Base-by-base conservation (phyloP, 2,329 filamentous ascomycete genomes). In the Fusarium anguioides region DNA sequence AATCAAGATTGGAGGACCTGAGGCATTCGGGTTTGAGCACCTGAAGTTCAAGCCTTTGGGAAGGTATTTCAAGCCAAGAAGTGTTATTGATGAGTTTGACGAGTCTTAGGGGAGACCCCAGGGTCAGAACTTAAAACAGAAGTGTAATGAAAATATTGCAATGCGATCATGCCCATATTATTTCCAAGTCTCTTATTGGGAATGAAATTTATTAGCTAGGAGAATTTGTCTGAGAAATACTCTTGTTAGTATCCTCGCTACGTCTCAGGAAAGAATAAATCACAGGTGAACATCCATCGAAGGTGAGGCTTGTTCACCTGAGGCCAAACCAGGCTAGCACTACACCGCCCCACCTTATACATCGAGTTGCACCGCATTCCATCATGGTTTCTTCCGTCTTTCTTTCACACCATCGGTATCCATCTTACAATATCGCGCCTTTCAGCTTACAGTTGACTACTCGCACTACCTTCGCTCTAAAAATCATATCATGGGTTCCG, bases 401-500 rank as follows among this genome's bases (percentile, higher is more conserved):
- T 35, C 41, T 12, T 6, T 11, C 7, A 29, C 27, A 60, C 46
- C 18, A 29, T 27, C 35, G 37, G 27, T 23, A 27, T 60, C 18
- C 20, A 31, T 18, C 26, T 18, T 14, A 4, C 27, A 47, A 6
- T n/a, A 49, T 44, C 31, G n/a, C 52, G 24, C 21, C 18, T 36
- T 17, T 50, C 23, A 49, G 36, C 35, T 12, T 6, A 39, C 24
- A 23, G 21, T 5, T n/a, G 20, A 21, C 4, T 15, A 23, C 24
- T 8, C 9, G 26, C 15, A n/a, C 24, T 11, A 8, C 8, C 17
- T 4, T n/a, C 17, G 11, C 21, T 14, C n/a, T 5, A 6, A 26
- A 18, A 11, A 23, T 23, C 29, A n/a, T 29, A 57, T 31, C 12
- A 87, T 87, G 85, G 93, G 94, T 73, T 97, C 94, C 74, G 92